Evolutionary conservation across 2,329 filamentous ascomycete genomes (phyloP).

Genomic region (Myriosclerotinia scirpicola): DNA sequence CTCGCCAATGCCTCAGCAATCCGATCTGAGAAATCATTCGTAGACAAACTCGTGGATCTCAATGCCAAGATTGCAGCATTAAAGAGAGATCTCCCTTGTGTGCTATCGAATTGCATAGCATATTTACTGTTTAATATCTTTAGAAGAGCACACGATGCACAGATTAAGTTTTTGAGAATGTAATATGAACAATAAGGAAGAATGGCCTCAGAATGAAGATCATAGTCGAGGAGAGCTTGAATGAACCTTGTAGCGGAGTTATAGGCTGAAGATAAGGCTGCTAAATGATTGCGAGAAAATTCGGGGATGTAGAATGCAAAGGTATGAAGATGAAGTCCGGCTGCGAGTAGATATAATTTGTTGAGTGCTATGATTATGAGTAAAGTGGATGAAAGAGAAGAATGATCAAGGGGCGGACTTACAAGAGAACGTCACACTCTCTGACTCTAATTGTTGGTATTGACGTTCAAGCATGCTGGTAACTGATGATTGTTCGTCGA

Average conservation of each 20-base stretch:
- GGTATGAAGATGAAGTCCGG: conserved; percentile 28
- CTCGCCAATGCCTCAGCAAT: conserved; percentile 65
- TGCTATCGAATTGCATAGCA: conserved; percentile 54
- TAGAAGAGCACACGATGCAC: conserved; percentile 61
- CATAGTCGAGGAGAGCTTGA: conserved; percentile 28
- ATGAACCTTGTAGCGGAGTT: conserved; percentile 38
- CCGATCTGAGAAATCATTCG: conserved; percentile 63
- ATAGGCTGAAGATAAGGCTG: conserved; percentile 45
- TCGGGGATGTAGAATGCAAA: conserved; percentile 32
- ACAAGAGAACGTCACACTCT: conserved; percentile 21
- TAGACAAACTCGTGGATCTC: conserved; percentile 58
- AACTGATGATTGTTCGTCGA: conserved; percentile 44
- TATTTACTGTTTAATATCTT: conserved; percentile 68
- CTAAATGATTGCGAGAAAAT: conserved; percentile 7
- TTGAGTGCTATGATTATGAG: conserved; percentile 26
- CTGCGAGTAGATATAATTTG: conserved; percentile 29
- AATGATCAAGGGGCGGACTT: neutral
- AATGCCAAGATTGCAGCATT: conserved; percentile 58
- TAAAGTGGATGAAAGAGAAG: neutral
- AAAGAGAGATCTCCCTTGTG: conserved; percentile 57
- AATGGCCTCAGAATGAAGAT: conserved; percentile 39
- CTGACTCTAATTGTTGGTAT: conserved; percentile 20
- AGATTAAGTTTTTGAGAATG: conserved; percentile 66
- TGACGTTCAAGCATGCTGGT: conserved; percentile 44
- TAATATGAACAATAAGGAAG: conserved; percentile 56